Conservation (phyloP, 768 basidiomycete species). For the Boletus sensibilis region DNA sequence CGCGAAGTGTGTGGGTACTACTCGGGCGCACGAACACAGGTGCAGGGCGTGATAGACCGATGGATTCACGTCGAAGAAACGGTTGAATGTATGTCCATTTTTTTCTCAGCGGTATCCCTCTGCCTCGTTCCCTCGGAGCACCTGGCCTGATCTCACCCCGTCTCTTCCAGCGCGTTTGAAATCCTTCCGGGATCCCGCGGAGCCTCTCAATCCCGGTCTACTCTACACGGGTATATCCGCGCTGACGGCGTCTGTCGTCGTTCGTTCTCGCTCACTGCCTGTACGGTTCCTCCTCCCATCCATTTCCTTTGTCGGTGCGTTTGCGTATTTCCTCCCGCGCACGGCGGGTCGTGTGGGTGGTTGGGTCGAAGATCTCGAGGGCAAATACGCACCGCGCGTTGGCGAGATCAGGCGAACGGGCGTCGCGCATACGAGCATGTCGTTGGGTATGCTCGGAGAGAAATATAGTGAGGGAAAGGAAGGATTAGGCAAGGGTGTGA, state of each 20-base stretch:
- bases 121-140: not conserved
- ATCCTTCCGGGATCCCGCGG: constrained; percentile 74
- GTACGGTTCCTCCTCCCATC: constrained; percentile 77
- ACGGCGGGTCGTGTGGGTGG: constrained; percentile 66
- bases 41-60: constrained; percentile 69
- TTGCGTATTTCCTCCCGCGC: constrained; percentile 84
- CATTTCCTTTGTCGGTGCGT: constrained; percentile 61
- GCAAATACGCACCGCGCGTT: constrained; percentile 62
- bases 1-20: constrained; percentile 57
- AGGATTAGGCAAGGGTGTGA: constrained; percentile 44
- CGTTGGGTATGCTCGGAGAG: constrained; percentile 56
- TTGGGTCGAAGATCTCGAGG: constrained; percentile 71
- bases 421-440: constrained; percentile 58
- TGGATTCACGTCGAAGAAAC: constrained; percentile 88
- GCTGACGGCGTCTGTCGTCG: constrained; percentile 83
- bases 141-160: not conserved
- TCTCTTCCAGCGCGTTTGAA: constrained; percentile 67
- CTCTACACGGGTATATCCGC: constrained; percentile 90
- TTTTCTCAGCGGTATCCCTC: not conserved
- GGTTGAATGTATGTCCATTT: constrained; percentile 70
- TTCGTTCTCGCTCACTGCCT: constrained; percentile 71
- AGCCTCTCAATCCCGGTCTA: constrained; percentile 83
- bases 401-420: constrained; percentile 68
- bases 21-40: constrained; percentile 55
- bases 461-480: constrained; percentile 47